Conservation (phyloP, 2,329 filamentous ascomycete species). For the Polychaeton citri region DNA sequence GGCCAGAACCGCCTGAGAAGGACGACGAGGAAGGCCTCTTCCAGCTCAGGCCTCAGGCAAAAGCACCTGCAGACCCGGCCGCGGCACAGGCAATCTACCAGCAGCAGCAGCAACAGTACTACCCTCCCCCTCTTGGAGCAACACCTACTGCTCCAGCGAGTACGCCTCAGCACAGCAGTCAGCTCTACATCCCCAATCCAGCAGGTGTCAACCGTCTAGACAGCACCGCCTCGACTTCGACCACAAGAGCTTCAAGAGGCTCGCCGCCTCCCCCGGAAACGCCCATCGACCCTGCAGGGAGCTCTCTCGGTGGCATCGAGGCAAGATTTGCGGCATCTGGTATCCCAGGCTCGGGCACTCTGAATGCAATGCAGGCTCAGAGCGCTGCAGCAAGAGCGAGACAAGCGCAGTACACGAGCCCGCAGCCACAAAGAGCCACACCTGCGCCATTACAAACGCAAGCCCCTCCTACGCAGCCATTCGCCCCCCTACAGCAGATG, state of each 20-base stretch:
- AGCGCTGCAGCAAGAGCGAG: conserved; percentile 74
- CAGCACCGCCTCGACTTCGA: conserved; percentile 86
- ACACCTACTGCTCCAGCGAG: conserved; percentile 10
- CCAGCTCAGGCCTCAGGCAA: conserved; percentile 42
- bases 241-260: conserved; percentile 78
- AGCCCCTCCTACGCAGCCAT: conserved; percentile 13
- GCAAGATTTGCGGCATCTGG: conserved; percentile 82
- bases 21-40: conserved; percentile 57
- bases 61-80: conserved; percentile 3
- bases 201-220: conserved; percentile 47
- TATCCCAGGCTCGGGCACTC: conserved; percentile 71
- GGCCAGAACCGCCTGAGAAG: conserved; percentile 57
- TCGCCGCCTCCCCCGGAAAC: conserved; percentile 94
- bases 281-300: conserved; percentile 43
- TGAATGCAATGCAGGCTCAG: conserved; percentile 60
- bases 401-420: conserved; percentile 55
- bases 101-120: conserved; percentile 42
- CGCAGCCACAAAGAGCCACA: conserved; percentile 33
- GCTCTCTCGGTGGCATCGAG: conserved; percentile 58
- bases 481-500: conserved; percentile 21
- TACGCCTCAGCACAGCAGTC: conserved; percentile 9
- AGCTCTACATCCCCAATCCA: conserved; percentile 39
- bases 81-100: conserved; percentile 6
- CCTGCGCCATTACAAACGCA: conserved; percentile 18
- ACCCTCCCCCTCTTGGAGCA: conserved; percentile 37